Conservation (phyloP, 2,329 filamentous ascomycete species). For the Fusarium globosum region DNA sequence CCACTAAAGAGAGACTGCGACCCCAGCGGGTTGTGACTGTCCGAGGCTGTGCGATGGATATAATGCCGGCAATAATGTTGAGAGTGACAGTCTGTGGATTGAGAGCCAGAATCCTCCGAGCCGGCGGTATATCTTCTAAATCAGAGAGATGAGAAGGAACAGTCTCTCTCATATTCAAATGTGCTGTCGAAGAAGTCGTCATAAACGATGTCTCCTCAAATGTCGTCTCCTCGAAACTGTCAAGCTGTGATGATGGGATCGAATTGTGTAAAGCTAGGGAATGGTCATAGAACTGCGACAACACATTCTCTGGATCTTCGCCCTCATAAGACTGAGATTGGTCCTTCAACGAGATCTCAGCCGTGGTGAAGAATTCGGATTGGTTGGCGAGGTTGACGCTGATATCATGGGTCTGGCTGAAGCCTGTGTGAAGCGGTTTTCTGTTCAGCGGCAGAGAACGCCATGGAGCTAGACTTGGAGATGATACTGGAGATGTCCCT, state of each 20-base stretch:
- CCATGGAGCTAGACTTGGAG: constrained; percentile 60
- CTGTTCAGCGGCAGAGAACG: constrained; percentile 63
- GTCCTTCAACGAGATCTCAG: constrained; percentile 51
- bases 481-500: constrained; percentile 1
- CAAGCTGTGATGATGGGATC: constrained; percentile 70
- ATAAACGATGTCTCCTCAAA: constrained; percentile 52
- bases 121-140: constrained; percentile 76
- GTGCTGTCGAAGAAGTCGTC: constrained; percentile 50
- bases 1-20: constrained; percentile 72
- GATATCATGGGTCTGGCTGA: constrained; percentile 62
- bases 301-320: constrained; percentile 53
- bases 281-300: constrained; percentile 80
- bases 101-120: constrained; percentile 72
- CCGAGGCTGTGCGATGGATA: constrained; percentile 75
- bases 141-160: constrained; percentile 57
- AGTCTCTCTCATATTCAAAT: constrained; percentile 34
- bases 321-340: constrained; percentile 35
- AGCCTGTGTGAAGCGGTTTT: constrained; percentile 60
- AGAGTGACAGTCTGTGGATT: constrained; percentile 84
- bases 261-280: constrained; percentile 78
- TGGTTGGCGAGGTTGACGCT: constrained; percentile 48
- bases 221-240: constrained; percentile 43
- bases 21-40: constrained; percentile 75
- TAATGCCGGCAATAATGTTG: constrained; percentile 82
- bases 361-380: constrained; percentile 61